These are phyloP conservation scores for Solanum clarkiae DNA, from an alignment of 257 asterid genomes.

Conservation along the genomic window DNA sequence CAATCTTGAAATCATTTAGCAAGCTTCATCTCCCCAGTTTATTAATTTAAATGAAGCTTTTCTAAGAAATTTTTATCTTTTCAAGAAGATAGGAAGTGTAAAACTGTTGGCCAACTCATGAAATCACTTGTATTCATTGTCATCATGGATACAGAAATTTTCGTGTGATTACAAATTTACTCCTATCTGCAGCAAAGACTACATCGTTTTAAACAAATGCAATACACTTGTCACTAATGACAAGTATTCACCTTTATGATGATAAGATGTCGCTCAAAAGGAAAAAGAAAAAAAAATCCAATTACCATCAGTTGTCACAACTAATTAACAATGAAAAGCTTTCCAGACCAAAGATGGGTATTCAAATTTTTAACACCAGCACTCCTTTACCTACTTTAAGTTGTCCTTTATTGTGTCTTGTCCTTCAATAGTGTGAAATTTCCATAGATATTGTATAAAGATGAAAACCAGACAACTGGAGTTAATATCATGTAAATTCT, in stretches of 20 bases:
- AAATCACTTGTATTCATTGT: background rate
- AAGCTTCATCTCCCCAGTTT: background rate
- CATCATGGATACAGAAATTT: background rate
- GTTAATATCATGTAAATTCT: background rate
- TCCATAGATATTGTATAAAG: background rate
- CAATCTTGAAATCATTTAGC: background rate
- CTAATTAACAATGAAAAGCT: background rate
- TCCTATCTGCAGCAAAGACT: background rate
- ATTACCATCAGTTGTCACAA: background rate
- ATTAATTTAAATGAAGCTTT: background rate
- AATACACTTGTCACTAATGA: background rate
- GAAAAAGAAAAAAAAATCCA: background rate
- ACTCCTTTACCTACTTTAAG: background rate
- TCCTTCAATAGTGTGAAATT: background rate
- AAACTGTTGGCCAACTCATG: background rate
- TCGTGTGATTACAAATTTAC: background rate
- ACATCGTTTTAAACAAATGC: background rate
- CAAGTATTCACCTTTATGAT: background rate
- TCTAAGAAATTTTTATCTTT: background rate
- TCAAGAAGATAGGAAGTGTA: background rate
- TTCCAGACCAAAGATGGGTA: background rate
- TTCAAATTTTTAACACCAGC: background rate
- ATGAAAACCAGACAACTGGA: background rate
- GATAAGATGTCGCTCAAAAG: background rate
- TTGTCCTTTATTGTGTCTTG: background rate